These are phyloP conservation scores for Noccaea bulbosa DNA, from an alignment of 345 rosid genomes.

Conservation along the genomic window DNA sequence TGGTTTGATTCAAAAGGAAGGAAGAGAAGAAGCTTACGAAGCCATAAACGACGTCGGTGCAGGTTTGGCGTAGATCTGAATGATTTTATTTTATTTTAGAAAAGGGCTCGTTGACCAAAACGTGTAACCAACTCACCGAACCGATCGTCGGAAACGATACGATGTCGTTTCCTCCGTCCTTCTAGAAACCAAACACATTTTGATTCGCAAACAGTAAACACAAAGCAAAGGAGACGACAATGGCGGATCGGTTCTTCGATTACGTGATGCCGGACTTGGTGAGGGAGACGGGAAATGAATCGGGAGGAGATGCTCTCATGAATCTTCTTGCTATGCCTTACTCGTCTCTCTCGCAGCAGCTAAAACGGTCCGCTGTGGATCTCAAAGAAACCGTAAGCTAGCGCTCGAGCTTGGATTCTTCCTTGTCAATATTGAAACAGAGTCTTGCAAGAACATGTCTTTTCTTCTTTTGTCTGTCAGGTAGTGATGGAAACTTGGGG, in stretches of 20 bases:
- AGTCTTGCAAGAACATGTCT: too few relatives aligned
- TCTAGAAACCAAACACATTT: conserved; percentile 8
- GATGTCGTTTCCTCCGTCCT: not conserved
- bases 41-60: conserved; percentile 6
- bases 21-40: conserved; percentile 14
- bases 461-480: conserved; percentile 38
- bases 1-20: conserved; percentile 4
- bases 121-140: conserved; percentile 46
- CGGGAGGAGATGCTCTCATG: conserved; percentile 52
- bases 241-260: conserved; percentile 76
- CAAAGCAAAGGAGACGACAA: conserved; percentile 21
- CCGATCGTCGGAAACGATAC: conserved; percentile 6
- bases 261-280: conserved; percentile 63
- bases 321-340: conserved; percentile 71
- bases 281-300: conserved; percentile 36
- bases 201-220: not conserved
- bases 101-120: conserved; percentile 38
- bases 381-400: conserved; percentile 62
- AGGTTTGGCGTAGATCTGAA: conserved; percentile 33
- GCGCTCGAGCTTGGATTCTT: too few relatives aligned
- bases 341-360: conserved; percentile 56
- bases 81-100: not conserved
- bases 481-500: conserved; percentile 65
- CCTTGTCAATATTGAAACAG: too few relatives aligned
- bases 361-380: conserved; percentile 74